A percentile compares a stretch with the other conserved stretches of the same genome.
Evolutionary conservation across 2,329 filamentous ascomycete genomes (phyloP).

Genomic region (Botrytis pseudocinerea): DNA sequence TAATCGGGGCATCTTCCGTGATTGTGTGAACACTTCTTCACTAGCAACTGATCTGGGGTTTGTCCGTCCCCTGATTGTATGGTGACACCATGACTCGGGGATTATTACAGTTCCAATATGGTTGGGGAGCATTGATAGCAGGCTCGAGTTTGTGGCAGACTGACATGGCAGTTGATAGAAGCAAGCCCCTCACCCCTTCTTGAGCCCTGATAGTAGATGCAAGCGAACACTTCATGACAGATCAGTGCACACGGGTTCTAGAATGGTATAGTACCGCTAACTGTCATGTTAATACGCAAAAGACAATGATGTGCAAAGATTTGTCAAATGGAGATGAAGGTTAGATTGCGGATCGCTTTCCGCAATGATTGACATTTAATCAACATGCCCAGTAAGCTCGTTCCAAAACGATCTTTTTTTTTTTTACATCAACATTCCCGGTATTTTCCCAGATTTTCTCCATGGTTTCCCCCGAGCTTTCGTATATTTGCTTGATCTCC

Average conservation of each 20-base stretch:
- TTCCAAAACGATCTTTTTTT: not conserved
- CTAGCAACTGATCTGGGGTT: not conserved
- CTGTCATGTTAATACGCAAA: not conserved
- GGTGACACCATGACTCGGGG: not conserved
- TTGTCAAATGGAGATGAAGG: not conserved
- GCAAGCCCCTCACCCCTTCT: not conserved
- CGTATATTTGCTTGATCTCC: not conserved
- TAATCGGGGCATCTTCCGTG: not conserved
- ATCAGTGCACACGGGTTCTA: not conserved
- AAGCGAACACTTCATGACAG: conserved; percentile 2
- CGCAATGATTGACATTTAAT: not conserved
- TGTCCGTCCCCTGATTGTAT: not conserved
- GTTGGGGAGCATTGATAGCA: not conserved
- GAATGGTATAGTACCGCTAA: not conserved
- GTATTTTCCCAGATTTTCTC: conserved; percentile 5
- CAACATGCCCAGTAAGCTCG: not conserved
- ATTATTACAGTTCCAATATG: not conserved
- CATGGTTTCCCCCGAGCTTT: not conserved
- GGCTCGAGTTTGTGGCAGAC: not conserved
- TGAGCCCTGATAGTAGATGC: not conserved
- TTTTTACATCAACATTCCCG: not conserved
- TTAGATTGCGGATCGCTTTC: not conserved
- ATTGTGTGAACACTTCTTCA: not conserved
- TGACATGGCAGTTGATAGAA: not conserved
- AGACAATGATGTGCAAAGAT: not conserved